Conservation (phyloP, 345 rosid species). For the Citropsis articulata region DNA sequence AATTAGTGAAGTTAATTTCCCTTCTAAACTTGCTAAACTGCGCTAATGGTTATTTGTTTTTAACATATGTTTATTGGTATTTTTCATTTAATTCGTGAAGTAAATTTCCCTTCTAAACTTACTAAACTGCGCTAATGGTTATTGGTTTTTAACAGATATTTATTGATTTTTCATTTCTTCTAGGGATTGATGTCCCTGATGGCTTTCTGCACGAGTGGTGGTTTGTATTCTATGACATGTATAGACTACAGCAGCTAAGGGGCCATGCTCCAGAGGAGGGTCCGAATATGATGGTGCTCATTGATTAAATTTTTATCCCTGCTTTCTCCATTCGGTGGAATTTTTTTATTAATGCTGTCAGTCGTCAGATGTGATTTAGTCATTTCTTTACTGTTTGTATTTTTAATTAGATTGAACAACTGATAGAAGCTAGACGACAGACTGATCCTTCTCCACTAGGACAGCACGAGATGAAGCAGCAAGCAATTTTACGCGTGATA, state of each 20-base stretch:
- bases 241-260: neutral
- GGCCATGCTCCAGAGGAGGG: neutral
- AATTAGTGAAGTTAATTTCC: neutral
- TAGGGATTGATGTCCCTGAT: slow-evolving; percentile 7
- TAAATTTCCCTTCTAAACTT: neutral
- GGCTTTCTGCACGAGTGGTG: slow-evolving; percentile 22
- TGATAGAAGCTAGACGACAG: neutral
- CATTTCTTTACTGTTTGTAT: neutral
- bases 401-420: slow-evolving; percentile 11
- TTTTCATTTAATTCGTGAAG: neutral
- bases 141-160: neutral
- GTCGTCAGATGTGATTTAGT: neutral
- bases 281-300: neutral
- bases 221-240: slow-evolving; percentile 11
- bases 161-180: neutral
- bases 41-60: neutral
- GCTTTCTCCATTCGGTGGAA: neutral
- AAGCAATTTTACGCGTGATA: neutral
- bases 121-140: neutral
- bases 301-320: neutral
- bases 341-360: neutral
- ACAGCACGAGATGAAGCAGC: neutral
- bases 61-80: neutral
- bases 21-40: neutral
- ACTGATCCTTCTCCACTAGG: neutral